A percentile compares a stretch with the other conserved stretches of the same genome.
Conservation (phyloP, 305 asterid genomes). For the Solanum hybrid region DNA sequence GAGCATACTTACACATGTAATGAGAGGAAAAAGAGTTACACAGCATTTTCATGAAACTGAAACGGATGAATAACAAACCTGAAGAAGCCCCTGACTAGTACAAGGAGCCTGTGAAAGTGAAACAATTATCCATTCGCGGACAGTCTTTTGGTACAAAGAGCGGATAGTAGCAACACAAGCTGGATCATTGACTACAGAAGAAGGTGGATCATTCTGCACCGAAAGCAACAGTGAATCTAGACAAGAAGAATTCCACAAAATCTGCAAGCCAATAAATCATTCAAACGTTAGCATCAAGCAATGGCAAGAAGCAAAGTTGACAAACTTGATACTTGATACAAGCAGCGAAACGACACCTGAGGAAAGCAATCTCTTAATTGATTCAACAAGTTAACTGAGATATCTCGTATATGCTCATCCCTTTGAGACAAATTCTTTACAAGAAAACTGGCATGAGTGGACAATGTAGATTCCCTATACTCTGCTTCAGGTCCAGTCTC, state of each 20-base stretch:
- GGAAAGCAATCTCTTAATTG: slow-evolving; percentile 92
- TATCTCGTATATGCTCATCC: slow-evolving; percentile 86
- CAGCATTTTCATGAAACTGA: background rate
- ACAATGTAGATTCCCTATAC: slow-evolving; percentile 73
- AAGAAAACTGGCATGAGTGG: slow-evolving; percentile 89
- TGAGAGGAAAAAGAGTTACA: background rate
- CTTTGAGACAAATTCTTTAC: slow-evolving; percentile 89
- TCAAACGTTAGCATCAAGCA: slow-evolving; percentile 20
- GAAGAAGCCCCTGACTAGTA: slow-evolving; percentile 99
- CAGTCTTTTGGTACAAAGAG: slow-evolving; percentile 84
- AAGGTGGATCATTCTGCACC: slow-evolving; percentile 86
- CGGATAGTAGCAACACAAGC: slow-evolving; percentile 86
- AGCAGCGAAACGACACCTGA: slow-evolving; percentile 49
- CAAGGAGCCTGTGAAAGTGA: slow-evolving; percentile 99
- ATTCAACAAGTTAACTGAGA: slow-evolving; percentile 74
- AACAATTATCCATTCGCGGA: slow-evolving; percentile 87
- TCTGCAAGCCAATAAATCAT: slow-evolving; percentile 38
- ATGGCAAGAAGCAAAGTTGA: slow-evolving; percentile 18
- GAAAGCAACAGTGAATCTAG: slow-evolving; percentile 85
- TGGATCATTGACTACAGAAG: slow-evolving; percentile 88
- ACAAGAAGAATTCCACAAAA: slow-evolving; percentile 91
- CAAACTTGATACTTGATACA: slow-evolving; percentile 4
- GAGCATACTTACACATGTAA: background rate
- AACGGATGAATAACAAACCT: slow-evolving; percentile 40
- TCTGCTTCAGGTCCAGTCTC: slow-evolving; percentile 82